Conservation (phyloP, 345 rosid genomes). For the Eucalyptus leucophloia region DNA sequence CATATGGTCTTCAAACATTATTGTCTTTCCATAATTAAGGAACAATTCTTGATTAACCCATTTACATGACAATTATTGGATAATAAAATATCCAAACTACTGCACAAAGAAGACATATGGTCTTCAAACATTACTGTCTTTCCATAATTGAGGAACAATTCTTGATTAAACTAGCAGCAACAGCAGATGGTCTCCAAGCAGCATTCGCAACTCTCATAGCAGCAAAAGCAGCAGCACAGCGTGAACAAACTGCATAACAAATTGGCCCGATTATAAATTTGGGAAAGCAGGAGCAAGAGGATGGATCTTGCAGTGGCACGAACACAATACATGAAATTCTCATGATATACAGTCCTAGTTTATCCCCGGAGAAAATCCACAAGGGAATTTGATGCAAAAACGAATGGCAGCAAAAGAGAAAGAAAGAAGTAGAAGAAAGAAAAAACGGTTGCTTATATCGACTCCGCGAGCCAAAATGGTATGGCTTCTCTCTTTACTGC, state of each 20-base stretch:
- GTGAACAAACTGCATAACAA: constrained; percentile 18
- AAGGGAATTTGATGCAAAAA: background rate
- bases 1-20: background rate
- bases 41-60: background rate
- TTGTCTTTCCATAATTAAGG: background rate
- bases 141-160: background rate
- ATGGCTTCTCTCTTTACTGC: background rate
- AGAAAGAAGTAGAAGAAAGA: background rate
- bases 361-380: background rate
- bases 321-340: background rate
- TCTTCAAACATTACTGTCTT: background rate
- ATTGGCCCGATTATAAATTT: background rate
- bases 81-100: background rate
- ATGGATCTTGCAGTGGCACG: background rate
- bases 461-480: background rate
- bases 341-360: background rate
- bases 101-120: background rate
- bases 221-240: constrained; percentile 35
- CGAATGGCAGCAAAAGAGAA: background rate
- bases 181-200: constrained; percentile 17
- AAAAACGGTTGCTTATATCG: background rate
- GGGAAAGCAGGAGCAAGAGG: background rate
- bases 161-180: background rate
- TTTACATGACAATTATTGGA: background rate
- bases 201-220: constrained; percentile 21